A percentile compares a stretch with the other conserved stretches of the same genome.
phyloP scores from a whole-genome alignment of 257 asterid species.

The Solanum appendiculatum region DNA sequence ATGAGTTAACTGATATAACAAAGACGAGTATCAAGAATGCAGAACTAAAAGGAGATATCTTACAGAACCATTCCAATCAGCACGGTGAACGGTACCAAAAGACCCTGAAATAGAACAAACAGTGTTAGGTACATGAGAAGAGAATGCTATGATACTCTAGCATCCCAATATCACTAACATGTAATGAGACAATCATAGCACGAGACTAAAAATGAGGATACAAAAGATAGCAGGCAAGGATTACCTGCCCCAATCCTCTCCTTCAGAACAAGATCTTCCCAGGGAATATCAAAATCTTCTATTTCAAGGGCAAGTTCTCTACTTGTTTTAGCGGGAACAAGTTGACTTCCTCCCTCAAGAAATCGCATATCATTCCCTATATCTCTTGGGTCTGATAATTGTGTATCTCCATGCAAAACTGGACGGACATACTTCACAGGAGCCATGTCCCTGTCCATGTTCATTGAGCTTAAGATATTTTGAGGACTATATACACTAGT shows the following conservation, averaged over 20 bases:
- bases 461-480: slow-evolving; percentile 28
- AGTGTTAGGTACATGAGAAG: slow-evolving; percentile 4
- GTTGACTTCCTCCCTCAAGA: slow-evolving; percentile 21
- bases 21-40: slow-evolving; percentile 1
- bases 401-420: slow-evolving; percentile 11
- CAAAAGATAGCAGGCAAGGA: slow-evolving; percentile 2
- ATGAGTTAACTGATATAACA: not conserved
- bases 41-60: slow-evolving; percentile 30
- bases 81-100: slow-evolving; percentile 96
- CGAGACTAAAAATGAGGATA: not conserved
- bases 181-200: not conserved
- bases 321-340: slow-evolving; percentile 31
- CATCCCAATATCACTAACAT: not conserved
- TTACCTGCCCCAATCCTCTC: slow-evolving; percentile 96
- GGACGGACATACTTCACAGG: not conserved
- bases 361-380: not conserved
- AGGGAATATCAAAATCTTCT: slow-evolving; percentile 75
- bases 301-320: slow-evolving; percentile 48
- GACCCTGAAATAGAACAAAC: slow-evolving; percentile 55
- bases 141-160: not conserved
- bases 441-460: slow-evolving; percentile 18
- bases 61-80: slow-evolving; percentile 99
- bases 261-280: slow-evolving; percentile 80
- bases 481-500: slow-evolving; percentile 29
- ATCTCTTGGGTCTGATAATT: slow-evolving; percentile 27